Base-by-base conservation (phyloP, 2,329 filamentous ascomycete genomes). In the Cladophialophora bantiana region DNA sequence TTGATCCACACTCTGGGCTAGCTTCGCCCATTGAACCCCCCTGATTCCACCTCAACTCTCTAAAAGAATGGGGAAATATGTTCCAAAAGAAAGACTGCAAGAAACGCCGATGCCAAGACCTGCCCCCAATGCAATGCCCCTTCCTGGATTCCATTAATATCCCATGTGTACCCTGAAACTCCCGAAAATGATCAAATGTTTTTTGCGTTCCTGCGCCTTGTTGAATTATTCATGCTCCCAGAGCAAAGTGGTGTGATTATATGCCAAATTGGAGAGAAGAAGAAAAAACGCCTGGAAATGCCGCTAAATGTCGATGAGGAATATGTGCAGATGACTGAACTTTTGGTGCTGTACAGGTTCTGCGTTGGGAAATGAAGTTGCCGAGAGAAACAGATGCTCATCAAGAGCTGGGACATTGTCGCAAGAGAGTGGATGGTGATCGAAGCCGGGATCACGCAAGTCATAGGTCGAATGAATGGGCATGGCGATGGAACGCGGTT, bases 351-450 rank as follows among this genome's bases (percentile, higher is more conserved):
- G 66, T 69, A 59, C 71, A 86, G 84, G 68, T 87, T 87, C 68
- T 87, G 85, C 73, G 84, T 87, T 48, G 84, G 84, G 72, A 86
- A 86, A 72, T 85, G 76, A 76, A 55, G 32, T 26, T 34, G 42
- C 31, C 32, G 61, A 58, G 45, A 32, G 42, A 56, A 36, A 36
- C 34, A 42, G 53, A 36, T 60, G 53, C 59, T 45, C 64, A 7
- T 67, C 64, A 31, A 69, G 64, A 65, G 67, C 64, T 48, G 18
- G 36, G 35, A 20, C 26, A 35, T n/a, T 57, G 26, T 40, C 62
- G 52, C 50, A 55, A 40, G 45, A 52, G 35, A 42, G 59, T 31
- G 62, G 26, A 42, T 38, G n/a, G 55, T 64, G 59, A 67, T 64
- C 65, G 38, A 64, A 36, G 31, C 65, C 65, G 48, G 59, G 55